Evolutionary conservation across 495 filamentous ascomycete genomes (phyloP), one percentile per base, ranked within the genome.

Genomic region (Endocarpon pusillum): DNA sequence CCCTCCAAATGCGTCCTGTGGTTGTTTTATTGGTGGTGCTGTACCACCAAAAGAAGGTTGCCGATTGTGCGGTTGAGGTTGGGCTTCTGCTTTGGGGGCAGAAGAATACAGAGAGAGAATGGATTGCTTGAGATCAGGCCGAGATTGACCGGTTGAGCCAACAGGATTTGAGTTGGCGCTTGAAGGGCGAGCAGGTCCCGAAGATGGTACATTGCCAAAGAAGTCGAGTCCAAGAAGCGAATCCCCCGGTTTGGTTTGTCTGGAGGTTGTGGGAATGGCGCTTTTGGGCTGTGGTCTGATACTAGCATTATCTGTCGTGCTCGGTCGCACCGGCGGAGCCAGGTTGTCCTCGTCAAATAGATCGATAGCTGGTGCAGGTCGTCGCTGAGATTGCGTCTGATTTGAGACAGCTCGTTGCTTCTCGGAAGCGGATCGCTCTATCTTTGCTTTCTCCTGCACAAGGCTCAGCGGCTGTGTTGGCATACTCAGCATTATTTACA

Each of bases 21-120:
- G 58, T 49, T 40, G 55, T 21, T 59, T 39, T 18, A 61, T 33
- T 5, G 72, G 66, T 21, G 73, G 74, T 38, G 74, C 61, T 61
- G 81, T 65, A 30, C 68, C 69, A 24, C 81, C 79, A 47, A 83
- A 78, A 0, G 75, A 73, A 30, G 59, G 51, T 30, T 67, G 69
- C 18, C 75, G 74, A 39, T 68, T 66, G 37, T 67, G 60, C 36
- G 68, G 61, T 22, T 53, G 47, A 33, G 69, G 71, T 16, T 58
- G 46, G 12, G 28, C 19, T 43, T 78, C 76, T 24, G 73, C 67
- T 38, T 69, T 66, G 12, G 78, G 80, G 25, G 81, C 76, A 25
- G 86, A 82, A 22, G 89, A 81, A 48, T 97, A 97, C 5, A 97
- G 64, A 2, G 91, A 96, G 8, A 97, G 58, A 36, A 97, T 97